phyloP scores from a whole-genome alignment of 495 filamentous ascomycete species.

The Clohesyomyces aquaticus region DNA sequence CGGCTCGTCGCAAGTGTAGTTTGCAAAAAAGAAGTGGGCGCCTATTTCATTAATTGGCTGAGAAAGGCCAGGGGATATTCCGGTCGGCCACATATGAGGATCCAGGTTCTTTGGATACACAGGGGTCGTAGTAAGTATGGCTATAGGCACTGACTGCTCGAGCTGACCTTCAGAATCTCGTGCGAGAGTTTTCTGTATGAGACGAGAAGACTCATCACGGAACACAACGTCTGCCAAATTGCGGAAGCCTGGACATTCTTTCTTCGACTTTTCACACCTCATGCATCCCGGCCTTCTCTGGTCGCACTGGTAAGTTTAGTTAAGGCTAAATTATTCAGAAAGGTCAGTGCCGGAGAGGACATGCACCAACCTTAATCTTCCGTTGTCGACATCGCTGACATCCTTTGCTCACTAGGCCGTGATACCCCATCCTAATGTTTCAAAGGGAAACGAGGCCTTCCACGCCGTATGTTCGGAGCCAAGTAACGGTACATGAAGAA shows the following conservation, averaged over 20 bases:
- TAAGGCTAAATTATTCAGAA: not conserved
- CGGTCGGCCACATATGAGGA: no score
- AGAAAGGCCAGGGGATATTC: constrained; percentile 5
- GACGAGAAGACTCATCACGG: constrained; percentile 18
- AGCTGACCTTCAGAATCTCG: not conserved
- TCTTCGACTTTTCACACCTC: constrained; percentile 16
- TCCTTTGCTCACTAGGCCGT: constrained; percentile 22
- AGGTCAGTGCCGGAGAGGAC: not conserved
- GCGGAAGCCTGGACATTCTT: constrained; percentile 23
- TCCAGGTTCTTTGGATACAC: no score
- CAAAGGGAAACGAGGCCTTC: no score
- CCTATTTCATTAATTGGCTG: constrained; percentile 21
- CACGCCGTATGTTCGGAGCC: no score
- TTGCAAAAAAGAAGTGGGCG: constrained; percentile 27
- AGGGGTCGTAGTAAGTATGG: no score
- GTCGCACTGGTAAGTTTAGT: constrained; percentile 18
- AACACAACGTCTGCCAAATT: constrained; percentile 15
- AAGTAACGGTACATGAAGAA: no score
- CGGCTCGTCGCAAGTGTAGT: constrained; percentile 25
- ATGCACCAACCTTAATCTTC: constrained; percentile 31
- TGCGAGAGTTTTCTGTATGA: constrained; percentile 6
- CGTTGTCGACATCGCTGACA: constrained; percentile 28
- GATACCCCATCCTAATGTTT: constrained; percentile 21
- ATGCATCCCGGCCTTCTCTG: constrained; percentile 23
- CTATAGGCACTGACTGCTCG: no score